Conservation (phyloP, 2,329 filamentous ascomycete species). For the Pyrenophora seminiperda region DNA sequence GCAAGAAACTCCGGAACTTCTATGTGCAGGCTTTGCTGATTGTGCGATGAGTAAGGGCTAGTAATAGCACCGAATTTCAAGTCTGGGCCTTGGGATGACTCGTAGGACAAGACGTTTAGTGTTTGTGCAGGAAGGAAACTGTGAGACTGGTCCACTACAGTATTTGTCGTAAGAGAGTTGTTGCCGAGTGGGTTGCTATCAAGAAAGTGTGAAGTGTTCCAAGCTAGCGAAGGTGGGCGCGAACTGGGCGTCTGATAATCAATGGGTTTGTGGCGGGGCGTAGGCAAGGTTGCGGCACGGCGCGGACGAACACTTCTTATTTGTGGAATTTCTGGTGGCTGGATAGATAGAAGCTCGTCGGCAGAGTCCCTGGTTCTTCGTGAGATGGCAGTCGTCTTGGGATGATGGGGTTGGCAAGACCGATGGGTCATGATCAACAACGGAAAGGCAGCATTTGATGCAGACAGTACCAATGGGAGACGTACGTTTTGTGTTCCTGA, state of each 20-base stretch:
- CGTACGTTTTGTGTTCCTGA: slow-evolving; percentile 42
- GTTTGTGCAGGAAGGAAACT: slow-evolving; percentile 26
- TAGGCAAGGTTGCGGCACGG: slow-evolving; percentile 41
- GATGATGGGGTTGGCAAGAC: slow-evolving; percentile 35
- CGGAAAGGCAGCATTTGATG: slow-evolving; percentile 36
- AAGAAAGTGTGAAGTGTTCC: slow-evolving; percentile 29
- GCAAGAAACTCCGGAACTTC: slow-evolving; percentile 23
- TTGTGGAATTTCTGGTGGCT: slow-evolving; percentile 39
- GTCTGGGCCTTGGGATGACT: slow-evolving; percentile 24
- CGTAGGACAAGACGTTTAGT: slow-evolving; percentile 24
- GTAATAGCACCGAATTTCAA: slow-evolving; percentile 17
- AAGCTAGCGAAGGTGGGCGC: slow-evolving; percentile 30
- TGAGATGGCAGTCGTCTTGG: slow-evolving; percentile 43
- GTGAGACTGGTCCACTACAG: slow-evolving; percentile 18
- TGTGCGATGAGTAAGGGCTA: slow-evolving; percentile 17
- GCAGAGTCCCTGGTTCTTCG: slow-evolving; percentile 41
- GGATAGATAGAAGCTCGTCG: slow-evolving; percentile 37
- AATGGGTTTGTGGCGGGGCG: slow-evolving; percentile 38
- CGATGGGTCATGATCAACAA: slow-evolving; percentile 44
- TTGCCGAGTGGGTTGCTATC: slow-evolving; percentile 25
- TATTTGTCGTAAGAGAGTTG: slow-evolving; percentile 24
- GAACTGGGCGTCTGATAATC: slow-evolving; percentile 33
- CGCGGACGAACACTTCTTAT: slow-evolving; percentile 36
- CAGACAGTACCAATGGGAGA: slow-evolving; percentile 37
- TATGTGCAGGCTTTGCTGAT: slow-evolving; percentile 20